phyloP scores from a whole-genome alignment of 768 basidiomycete species.

The Coprinopsis cinerea region DNA sequence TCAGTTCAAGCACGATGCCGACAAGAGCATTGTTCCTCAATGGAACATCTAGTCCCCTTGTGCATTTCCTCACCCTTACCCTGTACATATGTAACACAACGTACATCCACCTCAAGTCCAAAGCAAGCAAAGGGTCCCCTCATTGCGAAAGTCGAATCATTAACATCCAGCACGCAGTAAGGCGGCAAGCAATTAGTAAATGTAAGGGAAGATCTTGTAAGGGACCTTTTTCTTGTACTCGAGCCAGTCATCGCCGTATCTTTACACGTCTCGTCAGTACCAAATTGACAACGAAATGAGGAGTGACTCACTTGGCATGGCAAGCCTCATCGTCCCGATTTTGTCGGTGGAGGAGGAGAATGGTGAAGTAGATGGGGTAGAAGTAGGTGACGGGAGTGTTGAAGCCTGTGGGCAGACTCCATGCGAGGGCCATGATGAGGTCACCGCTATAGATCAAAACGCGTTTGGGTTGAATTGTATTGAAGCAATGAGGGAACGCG shows the following conservation, averaged over 20 bases:
- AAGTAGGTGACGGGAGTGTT: constrained; percentile 94
- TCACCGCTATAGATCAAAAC: constrained; percentile 52
- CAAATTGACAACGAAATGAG: neutral
- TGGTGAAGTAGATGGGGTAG: constrained; percentile 83
- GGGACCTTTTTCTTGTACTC: constrained; percentile 84
- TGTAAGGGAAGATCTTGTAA: constrained; percentile 79
- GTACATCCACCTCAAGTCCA: too few species aligned
- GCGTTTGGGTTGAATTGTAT: neutral
- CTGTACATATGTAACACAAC: too few species aligned
- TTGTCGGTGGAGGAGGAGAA: constrained; percentile 89
- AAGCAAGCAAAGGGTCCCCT: too few species aligned
- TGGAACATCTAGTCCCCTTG: too few species aligned
- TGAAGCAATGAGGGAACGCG: neutral
- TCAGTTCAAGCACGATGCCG: too few species aligned
- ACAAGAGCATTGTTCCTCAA: too few species aligned
- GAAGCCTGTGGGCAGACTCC: constrained; percentile 92
- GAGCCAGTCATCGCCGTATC: constrained; percentile 93
- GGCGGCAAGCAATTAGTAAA: constrained; percentile 42
- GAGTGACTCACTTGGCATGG: constrained; percentile 68
- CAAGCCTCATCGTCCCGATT: constrained; percentile 89
- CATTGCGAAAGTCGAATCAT: too few species aligned
- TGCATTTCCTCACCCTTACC: too few species aligned
- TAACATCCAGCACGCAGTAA: neutral
- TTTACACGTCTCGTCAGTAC: constrained; percentile 21
- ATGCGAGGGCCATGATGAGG: constrained; percentile 83